Conservation (phyloP, 2,329 filamentous ascomycete species). For the Microcera coccophila region DNA sequence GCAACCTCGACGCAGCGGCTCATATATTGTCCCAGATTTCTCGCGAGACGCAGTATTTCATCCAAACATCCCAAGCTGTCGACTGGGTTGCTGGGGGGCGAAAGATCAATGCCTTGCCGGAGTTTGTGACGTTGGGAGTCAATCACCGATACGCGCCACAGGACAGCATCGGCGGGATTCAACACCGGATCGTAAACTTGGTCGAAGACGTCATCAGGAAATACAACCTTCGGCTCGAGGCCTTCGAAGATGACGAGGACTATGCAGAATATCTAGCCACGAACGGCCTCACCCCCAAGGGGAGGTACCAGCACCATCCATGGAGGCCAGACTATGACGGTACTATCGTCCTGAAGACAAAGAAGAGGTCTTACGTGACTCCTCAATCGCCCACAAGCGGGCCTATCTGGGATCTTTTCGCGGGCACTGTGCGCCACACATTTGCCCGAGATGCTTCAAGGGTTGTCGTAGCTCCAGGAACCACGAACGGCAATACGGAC, state of each 20-base stretch:
- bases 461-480: constrained; percentile 48
- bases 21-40: constrained; percentile 16
- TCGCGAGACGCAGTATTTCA: constrained; percentile 40
- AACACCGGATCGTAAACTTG: constrained; percentile 46
- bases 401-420: constrained; percentile 44
- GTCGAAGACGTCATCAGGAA: constrained; percentile 50
- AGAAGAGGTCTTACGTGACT: constrained; percentile 45
- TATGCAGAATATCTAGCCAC: constrained; percentile 21
- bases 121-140: constrained; percentile 52
- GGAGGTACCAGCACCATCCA: neutral
- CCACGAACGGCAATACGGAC: constrained; percentile 44
- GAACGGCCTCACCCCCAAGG: constrained; percentile 3
- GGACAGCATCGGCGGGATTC: constrained; percentile 48
- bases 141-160: constrained; percentile 59
- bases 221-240: constrained; percentile 53
- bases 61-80: constrained; percentile 58
- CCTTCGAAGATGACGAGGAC: constrained; percentile 45
- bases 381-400: constrained; percentile 54
- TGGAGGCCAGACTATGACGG: constrained; percentile 34
- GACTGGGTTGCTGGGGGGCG: constrained; percentile 58
- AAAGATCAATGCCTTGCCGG: constrained; percentile 64
- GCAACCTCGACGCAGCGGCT: constrained; percentile 27
- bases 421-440: constrained; percentile 46
- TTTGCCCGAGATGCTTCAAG: constrained; percentile 45
- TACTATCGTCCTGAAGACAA: constrained; percentile 35